Conservation (phyloP, 2,329 filamentous ascomycete genomes). For the Pseudogymnoascus sp. region DNA sequence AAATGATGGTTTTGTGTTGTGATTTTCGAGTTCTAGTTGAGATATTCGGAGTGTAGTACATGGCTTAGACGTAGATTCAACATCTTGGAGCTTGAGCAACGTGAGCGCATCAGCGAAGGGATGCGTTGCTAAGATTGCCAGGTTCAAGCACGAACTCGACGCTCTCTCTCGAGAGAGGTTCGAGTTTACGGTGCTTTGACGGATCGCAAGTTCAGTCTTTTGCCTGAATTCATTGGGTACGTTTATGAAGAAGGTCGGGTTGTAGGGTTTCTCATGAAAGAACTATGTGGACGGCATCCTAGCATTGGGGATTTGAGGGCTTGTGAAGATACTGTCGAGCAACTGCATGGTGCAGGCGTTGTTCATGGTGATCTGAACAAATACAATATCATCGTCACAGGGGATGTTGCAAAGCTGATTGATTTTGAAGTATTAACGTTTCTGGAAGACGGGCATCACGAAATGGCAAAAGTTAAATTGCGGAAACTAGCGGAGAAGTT, state of each 20-base stretch:
- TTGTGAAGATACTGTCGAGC: not conserved
- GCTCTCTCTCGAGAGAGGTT: not conserved
- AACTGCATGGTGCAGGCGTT: not conserved
- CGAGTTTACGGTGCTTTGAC: not conserved
- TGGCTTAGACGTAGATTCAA: not conserved
- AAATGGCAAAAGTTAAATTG: not conserved
- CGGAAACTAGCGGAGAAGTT: not conserved
- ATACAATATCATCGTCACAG: conserved; percentile 5
- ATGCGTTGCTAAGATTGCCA: not conserved
- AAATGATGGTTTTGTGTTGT: not conserved
- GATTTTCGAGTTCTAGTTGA: not conserved
- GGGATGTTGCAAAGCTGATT: not conserved
- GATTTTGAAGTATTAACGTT: not conserved
- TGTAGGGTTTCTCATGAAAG: not conserved
- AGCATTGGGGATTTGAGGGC: not conserved
- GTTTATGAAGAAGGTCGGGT: not conserved
- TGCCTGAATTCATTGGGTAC: not conserved
- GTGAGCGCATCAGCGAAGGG: not conserved
- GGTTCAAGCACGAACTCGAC: not conserved
- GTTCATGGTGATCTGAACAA: conserved; percentile 5
- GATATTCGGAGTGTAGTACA: no score
- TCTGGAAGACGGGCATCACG: not conserved
- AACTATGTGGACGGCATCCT: not conserved
- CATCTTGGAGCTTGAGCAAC: not conserved
- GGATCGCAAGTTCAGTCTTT: not conserved